Evolutionary conservation across 192 early-diverging fungal species (phyloP), one percentile per base, ranked within the genome.

Genomic region (Gaertneriomyces semiglobifer): DNA sequence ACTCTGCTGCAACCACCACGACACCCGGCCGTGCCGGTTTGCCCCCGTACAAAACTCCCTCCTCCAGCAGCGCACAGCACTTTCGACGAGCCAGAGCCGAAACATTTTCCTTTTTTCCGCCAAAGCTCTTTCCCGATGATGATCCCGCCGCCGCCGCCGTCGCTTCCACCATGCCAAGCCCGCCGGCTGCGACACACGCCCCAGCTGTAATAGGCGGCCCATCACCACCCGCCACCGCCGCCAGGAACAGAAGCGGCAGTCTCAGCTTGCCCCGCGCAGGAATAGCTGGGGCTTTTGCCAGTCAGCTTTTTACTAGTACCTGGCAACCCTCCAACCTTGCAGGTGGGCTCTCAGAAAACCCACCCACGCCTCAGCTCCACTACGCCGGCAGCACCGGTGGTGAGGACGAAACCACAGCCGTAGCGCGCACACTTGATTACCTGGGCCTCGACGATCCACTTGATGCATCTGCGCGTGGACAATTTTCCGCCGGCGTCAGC

Each of bases 381-480:
- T 64, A 65, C 44, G 56, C 42, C 12, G 46, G 59, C 52, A 69
- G 62, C 46, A 59, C 58, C 19, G 48, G 76, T 63, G 47, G 77
- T 53, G 80, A 83, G 19, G 85, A 87, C 50, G 81, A 82, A 65
- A 80, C 74, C 38, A 79, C 70, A 38, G 76, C 84, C 4, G 74
- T 88, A 51, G 75, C 81, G 46, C 84, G 83, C 48, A 90, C 86
- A 5, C 66, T 90, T 20, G 86, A 87, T 66, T 83, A 86, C 66
- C 82, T 90, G 40, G 86, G 88, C 25, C 54, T 90, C 44, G 88
- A 90, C 63, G 89, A 89, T 60, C 69, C 74, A 19, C 47, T 68
- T 6, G 25, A 20, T 7, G 66, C 59, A 41, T 46, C 6, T 46
- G 53, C 33, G 43, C 43, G 65, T 14, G 25, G 25, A 33, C 65